Conservation (phyloP, 306 rosid genomes). For the Castanea mollissima region DNA sequence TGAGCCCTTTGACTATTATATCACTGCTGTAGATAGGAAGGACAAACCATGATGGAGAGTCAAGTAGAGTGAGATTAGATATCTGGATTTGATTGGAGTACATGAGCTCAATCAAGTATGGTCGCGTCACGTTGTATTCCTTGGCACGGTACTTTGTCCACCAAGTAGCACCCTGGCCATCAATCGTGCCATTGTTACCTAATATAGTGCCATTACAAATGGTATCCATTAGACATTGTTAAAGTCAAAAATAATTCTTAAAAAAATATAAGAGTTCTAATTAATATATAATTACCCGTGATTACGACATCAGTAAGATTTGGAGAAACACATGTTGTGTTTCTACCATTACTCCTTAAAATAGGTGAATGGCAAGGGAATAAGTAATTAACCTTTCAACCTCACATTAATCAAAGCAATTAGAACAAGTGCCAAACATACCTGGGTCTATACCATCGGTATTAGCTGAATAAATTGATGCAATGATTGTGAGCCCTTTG, state of each 20-base stretch:
- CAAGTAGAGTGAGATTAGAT: conserved; percentile 54
- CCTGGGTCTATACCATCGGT: conserved; percentile 12
- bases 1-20: neutral
- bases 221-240: conserved; percentile 2
- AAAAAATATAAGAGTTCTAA: too few species aligned
- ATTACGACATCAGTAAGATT: conserved; percentile 74
- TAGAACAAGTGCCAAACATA: neutral
- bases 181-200: conserved; percentile 85
- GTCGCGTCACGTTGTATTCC: conserved; percentile 42
- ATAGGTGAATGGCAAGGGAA: too few species aligned
- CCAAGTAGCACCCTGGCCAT: conserved; percentile 79
- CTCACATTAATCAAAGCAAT: neutral
- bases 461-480: neutral
- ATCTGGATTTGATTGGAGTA: conserved; percentile 57
- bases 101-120: conserved; percentile 66
- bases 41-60: conserved; percentile 80
- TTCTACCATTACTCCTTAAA: too few species aligned
- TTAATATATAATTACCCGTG: conserved; percentile 45
- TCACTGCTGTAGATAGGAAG: conserved; percentile 73
- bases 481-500: neutral
- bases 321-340: neutral
- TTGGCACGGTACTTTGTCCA: conserved; percentile 47
- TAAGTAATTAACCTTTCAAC: too few species aligned
- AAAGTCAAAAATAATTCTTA: neutral
- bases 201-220: neutral